Percentiles rank a stretch among this genome's conserved stretches.
These are phyloP conservation scores for Castanea crenata DNA, from an alignment of 306 rosid genomes.

Conservation along the genomic window DNA sequence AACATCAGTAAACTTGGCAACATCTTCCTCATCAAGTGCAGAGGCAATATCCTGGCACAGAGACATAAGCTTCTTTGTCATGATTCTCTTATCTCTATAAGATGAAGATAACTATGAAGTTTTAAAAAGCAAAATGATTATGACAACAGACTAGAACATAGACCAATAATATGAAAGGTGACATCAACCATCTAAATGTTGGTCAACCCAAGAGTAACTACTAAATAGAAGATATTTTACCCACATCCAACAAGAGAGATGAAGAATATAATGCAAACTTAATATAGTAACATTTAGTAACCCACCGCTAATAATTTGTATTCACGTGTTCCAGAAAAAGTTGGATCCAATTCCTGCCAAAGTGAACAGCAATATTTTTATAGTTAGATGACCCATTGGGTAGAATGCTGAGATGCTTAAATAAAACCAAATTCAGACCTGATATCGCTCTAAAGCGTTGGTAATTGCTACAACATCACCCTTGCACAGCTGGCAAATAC, in stretches of 20 bases:
- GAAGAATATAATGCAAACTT: background rate
- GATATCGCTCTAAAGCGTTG: constrained; percentile 81
- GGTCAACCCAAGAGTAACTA: background rate
- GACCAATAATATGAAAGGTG: background rate
- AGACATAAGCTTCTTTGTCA: background rate
- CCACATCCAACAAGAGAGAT: background rate
- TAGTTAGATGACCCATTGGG: constrained; percentile 22
- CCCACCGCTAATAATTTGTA: constrained; percentile 73
- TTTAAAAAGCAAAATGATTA: background rate
- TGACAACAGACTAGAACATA: background rate
- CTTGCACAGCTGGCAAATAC: constrained; percentile 91
- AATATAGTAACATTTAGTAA: constrained; percentile 6
- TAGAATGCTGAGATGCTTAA: constrained; percentile 18
- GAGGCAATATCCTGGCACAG: constrained; percentile 73
- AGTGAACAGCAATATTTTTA: constrained; percentile 20
- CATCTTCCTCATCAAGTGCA: constrained; percentile 82
- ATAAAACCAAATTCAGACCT: constrained; percentile 49
- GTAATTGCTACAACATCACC: constrained; percentile 78
- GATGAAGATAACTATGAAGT: background rate
- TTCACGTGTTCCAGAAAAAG: constrained; percentile 91
- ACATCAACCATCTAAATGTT: background rate
- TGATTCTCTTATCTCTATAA: background rate
- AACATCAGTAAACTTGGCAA: constrained; percentile 76
- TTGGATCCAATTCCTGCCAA: constrained; percentile 93
- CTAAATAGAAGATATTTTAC: background rate